Conservation (phyloP, 1,284 basidiomycete genomes). For the Coriolopsis trogii region DNA sequence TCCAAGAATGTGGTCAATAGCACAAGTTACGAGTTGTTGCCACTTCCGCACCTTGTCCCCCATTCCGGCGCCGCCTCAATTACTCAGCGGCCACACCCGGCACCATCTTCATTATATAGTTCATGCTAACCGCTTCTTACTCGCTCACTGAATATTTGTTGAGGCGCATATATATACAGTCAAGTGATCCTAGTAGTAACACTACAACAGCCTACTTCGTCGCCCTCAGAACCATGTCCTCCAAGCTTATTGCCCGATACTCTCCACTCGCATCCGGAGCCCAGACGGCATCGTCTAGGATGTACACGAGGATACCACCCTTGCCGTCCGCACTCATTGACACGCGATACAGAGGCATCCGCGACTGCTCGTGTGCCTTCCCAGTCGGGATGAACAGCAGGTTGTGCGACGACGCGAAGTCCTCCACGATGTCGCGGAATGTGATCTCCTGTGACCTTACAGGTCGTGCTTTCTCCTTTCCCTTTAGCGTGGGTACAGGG, state of each 20-base stretch:
- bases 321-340: slow-evolving; percentile 79
- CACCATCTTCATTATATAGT: neutral
- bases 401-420: slow-evolving; percentile 82
- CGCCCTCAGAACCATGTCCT: slow-evolving; percentile 73
- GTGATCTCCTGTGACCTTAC: slow-evolving; percentile 77
- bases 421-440: slow-evolving; percentile 90
- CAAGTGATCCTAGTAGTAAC: neutral
- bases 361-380: slow-evolving; percentile 76
- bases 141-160: no score
- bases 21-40: slow-evolving; percentile 12
- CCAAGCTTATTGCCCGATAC: slow-evolving; percentile 63
- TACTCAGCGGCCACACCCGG: slow-evolving; percentile 18
- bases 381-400: slow-evolving; percentile 88
- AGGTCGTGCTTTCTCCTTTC: slow-evolving; percentile 40
- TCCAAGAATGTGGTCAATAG: slow-evolving; percentile 21
- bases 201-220: slow-evolving; percentile 29
- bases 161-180: no score
- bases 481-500: slow-evolving; percentile 29
- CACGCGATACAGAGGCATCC: slow-evolving; percentile 87
- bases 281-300: slow-evolving; percentile 90
- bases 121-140: neutral
- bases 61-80: slow-evolving; percentile 20
- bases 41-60: slow-evolving; percentile 18
- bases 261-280: slow-evolving; percentile 57
- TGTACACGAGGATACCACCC: slow-evolving; percentile 83